Base-by-base conservation (phyloP, 441 rosid genomes). In the Bruguiera hainesii region DNA sequence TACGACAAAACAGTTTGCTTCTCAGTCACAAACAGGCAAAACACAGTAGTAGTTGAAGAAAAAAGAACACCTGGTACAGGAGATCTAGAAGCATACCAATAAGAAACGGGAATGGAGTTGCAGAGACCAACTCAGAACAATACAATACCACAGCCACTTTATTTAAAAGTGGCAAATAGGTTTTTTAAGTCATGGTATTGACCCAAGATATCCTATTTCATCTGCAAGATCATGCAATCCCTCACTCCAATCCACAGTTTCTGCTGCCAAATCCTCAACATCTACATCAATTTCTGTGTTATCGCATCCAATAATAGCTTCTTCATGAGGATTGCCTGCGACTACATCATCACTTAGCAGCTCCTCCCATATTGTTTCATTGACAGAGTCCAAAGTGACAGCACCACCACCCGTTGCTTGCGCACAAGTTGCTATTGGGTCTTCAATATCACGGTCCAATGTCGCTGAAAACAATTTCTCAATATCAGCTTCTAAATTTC, bases 191-290 rank as follows among this genome's bases (percentile, higher is more conserved):
- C 76, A 87, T 28, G 85, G 80, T 25, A 78, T 80, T 35, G 87
- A 80, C 74, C 80, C 64, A 39, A 88, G 82, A 73, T 72, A 85
- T n/a, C 79, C 84, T 87, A 84, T 77, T 75, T 83, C 92, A 83
- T 87, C 91, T 20, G 81, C 85, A 1, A 93, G 80, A 28, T 83
- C 88, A 21, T 72, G 84, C 25, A 87, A 63, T 35, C 83, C 85
- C 52, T 73, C 82, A 16, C n/a, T 78, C 82, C 81, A 84, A 37
- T 83, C 85, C 1, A 69, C 67, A 15, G 84, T 83, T 30, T 75
- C 35, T 0, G 76, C 71, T 33, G 67, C 79, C 65, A 84, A 72
- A 73, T 85, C 85, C 73, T 88, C 85, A 42, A 87, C 82, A 64
- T 81, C 86, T 52, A 77, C 81, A 71, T 84, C 83, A 31, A 68